These are phyloP conservation scores for Saccharomycopsis selenospora DNA, from an alignment of 805 yeast genomes.

Conservation along the genomic window DNA sequence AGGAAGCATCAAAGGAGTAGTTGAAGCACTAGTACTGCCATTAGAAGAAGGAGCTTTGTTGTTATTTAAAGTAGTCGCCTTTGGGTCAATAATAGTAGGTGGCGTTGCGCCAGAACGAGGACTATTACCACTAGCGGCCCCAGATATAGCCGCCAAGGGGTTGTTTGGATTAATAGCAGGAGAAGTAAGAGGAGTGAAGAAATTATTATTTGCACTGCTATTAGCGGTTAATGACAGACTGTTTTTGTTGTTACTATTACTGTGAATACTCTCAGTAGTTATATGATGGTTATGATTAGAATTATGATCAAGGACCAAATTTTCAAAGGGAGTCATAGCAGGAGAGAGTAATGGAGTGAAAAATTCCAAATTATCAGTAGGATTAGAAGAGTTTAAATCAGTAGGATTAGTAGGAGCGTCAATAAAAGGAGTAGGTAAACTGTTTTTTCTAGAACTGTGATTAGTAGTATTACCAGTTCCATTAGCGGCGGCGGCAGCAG, in stretches of 20 bases:
- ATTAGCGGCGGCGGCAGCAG: not conserved
- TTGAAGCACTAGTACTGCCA: not conserved
- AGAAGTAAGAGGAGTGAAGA: constrained; percentile 70
- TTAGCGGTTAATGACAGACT: not conserved
- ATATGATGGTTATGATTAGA: not conserved
- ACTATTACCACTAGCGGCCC: not conserved
- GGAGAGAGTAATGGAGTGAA: constrained; percentile 78
- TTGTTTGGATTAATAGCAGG: constrained; percentile 60
- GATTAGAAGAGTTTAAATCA: not conserved
- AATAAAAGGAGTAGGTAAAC: no score
- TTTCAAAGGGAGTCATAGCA: constrained; percentile 57
- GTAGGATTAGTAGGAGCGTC: no score
- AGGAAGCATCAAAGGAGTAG: not conserved
- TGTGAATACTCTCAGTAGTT: no score
- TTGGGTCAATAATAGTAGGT: not conserved
- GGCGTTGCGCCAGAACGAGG: not conserved
- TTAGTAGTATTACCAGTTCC: no score
- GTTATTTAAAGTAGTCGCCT: not conserved
- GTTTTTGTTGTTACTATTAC: constrained; percentile 8
- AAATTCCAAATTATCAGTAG: constrained; percentile 29
- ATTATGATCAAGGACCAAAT: constrained; percentile 14
- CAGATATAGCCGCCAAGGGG: not conserved
- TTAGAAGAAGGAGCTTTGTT: not conserved
- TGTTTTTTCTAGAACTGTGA: no score
- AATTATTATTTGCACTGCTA: constrained; percentile 27